Conservation (phyloP, 2,329 filamentous ascomycete species). For the Colletotrichum sansevieriae region DNA sequence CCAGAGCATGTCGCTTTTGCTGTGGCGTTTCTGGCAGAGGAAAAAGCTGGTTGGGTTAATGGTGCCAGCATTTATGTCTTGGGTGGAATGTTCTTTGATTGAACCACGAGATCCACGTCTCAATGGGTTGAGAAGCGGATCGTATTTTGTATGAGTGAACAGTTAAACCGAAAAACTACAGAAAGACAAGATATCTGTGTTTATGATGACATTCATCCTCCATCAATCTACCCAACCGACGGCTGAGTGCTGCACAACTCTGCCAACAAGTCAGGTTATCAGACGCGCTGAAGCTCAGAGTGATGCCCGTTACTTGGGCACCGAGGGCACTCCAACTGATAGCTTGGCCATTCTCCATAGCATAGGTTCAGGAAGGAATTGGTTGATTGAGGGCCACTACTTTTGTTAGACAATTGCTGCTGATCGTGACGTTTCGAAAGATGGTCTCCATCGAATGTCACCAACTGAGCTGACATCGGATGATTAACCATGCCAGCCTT, state of each 20-base stretch:
- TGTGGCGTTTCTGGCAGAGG: slow-evolving; percentile 60
- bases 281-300: not conserved
- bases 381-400: not conserved
- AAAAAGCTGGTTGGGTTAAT: slow-evolving; percentile 61
- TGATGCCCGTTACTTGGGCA: not conserved
- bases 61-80: slow-evolving; percentile 51
- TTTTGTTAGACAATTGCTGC: not conserved
- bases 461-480: not conserved
- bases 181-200: not conserved
- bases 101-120: not conserved
- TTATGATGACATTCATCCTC: not conserved
- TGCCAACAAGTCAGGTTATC: not conserved
- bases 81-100: slow-evolving; percentile 43
- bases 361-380: not conserved
- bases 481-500: too few relatives aligned
- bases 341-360: not conserved
- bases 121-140: not conserved
- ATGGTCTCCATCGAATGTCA: too few relatives aligned
- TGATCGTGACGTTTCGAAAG: too few relatives aligned
- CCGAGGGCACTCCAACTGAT: not conserved
- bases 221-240: not conserved
- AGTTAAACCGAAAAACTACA: too few relatives aligned
- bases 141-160: too few relatives aligned
- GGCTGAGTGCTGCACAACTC: not conserved
- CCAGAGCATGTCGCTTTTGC: slow-evolving; percentile 61